Evolutionary conservation across 805 yeast species (phyloP), one percentile per base, ranked within the genome.

Genomic region (Kluyveromyces aestuarii): DNA sequence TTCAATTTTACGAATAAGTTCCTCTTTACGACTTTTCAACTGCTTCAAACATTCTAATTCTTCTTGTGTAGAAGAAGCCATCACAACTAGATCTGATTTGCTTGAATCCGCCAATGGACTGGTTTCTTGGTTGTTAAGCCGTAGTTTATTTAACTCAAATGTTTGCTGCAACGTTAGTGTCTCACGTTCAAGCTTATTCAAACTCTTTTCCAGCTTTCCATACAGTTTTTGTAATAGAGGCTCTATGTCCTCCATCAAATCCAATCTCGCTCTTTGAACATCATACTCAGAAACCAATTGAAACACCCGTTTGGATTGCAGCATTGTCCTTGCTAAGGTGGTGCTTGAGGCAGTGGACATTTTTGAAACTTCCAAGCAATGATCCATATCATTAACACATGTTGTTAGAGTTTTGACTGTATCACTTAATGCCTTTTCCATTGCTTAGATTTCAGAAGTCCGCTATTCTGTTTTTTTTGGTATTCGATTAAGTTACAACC

Each of bases 221-320:
- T 54, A 53, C 44, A 64, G 39, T 11, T 57, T 58, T 21, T 54
- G 56, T 18, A 63, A 55, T 37, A 65, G 38, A 10, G 68, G 66
- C 41, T 64, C 66, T 5, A 64, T 57, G 27, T 61, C 64, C 41
- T 64, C 67, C 41, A 58, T 60, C 18, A 62, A 50, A 41, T 63
- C 67, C 16, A 62, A 52, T 37, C 60, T 59, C 1, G 69, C 67
- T 37, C 61, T 50, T 44, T 63, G 64, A 27, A 65, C 62, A 41
- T 65, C 69, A 47, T 62, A 65, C 30, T 63, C 68, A 13, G 68
- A 59, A 13, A 63, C 56, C 33, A 65, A 51, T 44, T 59, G 62
- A 43, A 59, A 62, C 8, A 58, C 61, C 43, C 64, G 56, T 36
- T 54, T 56, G 1, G 59, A 55, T 48, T 59, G 57, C 13, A 64